phyloP scores from a whole-genome alignment of 116 monocot genomes.

The Iris pallida region DNA sequence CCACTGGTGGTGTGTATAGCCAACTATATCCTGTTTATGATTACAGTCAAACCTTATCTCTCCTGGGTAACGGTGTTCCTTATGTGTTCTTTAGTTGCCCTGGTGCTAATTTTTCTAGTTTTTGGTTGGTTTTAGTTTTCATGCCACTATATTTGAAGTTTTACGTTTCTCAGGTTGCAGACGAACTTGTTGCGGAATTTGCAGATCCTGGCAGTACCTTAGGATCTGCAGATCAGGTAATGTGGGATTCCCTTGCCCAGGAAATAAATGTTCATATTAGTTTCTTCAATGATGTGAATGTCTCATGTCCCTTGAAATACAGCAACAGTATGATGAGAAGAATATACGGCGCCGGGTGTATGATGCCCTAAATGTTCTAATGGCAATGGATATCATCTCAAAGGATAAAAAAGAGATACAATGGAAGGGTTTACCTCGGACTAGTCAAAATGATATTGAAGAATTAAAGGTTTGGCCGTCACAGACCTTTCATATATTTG shows the following conservation, averaged over 20 bases:
- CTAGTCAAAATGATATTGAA: conserved; percentile 75
- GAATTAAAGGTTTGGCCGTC: conserved; percentile 61
- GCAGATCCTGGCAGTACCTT: conserved; percentile 59
- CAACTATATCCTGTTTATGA: too few relatives aligned
- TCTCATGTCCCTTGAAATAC: neutral
- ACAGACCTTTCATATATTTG: neutral
- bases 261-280: neutral
- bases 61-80: neutral
- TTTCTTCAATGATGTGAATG: neutral
- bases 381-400: conserved; percentile 95
- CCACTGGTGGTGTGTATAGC: too few relatives aligned
- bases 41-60: neutral
- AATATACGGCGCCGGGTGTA: conserved; percentile 90
- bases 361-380: conserved; percentile 95
- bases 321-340: conserved; percentile 98
- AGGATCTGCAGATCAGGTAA: conserved; percentile 63
- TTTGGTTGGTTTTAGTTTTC: too few relatives aligned
- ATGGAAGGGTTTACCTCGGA: conserved; percentile 87
- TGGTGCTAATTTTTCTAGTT: too few relatives aligned
- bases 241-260: neutral
- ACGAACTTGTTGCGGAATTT: conserved; percentile 91
- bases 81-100: neutral
- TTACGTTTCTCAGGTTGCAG: conserved; percentile 76
- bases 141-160: too few relatives aligned
- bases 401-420: conserved; percentile 95